These are phyloP conservation scores for Xylaria sp. DNA, from an alignment of 495 filamentous ascomycete genomes.

Conservation along the genomic window DNA sequence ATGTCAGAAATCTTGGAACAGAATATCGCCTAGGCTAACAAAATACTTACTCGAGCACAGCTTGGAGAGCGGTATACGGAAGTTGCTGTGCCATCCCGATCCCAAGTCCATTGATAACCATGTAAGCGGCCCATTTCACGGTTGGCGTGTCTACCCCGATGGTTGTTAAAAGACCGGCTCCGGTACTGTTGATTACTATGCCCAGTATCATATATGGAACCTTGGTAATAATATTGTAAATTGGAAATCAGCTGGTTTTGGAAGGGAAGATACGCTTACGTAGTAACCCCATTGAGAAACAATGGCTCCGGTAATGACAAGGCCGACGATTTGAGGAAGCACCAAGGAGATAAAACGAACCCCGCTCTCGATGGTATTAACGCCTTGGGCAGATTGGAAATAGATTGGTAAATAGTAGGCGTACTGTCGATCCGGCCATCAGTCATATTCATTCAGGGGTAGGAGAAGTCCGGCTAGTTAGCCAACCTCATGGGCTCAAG, in stretches of 20 bases:
- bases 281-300: conserved; percentile 56
- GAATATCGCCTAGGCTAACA: not conserved
- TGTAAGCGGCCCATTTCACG: conserved; percentile 58
- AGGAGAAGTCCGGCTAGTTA: not conserved
- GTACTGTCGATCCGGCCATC: no score
- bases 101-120: conserved; percentile 46
- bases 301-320: conserved; percentile 46
- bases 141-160: conserved; percentile 49
- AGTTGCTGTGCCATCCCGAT: conserved; percentile 12
- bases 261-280: not conserved
- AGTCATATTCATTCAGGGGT: no score
- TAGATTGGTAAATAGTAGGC: conserved; percentile 23
- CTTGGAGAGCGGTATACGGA: conserved; percentile 18
- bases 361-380: conserved; percentile 18
- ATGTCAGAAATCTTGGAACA: no score
- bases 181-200: conserved; percentile 52
- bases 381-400: conserved; percentile 22
- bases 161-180: conserved; percentile 56
- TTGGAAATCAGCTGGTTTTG: conserved; percentile 13
- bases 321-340: conserved; percentile 64
- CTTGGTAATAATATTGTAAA: conserved; percentile 32
- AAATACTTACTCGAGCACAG: conserved; percentile 2
- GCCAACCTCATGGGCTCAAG: not conserved
- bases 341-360: conserved; percentile 67
- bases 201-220: conserved; percentile 24